Evolutionary conservation across 208 protist species (phyloP).

Genomic region (Wallacemonas sp.): DNA sequence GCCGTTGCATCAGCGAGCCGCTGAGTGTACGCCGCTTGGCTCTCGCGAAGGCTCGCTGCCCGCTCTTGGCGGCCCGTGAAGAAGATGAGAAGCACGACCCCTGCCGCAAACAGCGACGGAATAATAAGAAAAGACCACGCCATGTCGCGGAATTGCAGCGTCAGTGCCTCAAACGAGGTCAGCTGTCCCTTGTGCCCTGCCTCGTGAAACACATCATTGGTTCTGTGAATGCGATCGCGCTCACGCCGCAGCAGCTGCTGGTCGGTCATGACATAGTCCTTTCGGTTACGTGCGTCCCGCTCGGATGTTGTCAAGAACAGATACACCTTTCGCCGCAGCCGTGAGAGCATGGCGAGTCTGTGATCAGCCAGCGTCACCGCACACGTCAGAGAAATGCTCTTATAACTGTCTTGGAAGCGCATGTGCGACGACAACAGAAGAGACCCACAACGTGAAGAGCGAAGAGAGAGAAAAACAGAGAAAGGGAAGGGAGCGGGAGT

Average conservation of each 20-base stretch:
- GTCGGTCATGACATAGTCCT: constrained; percentile 27
- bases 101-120: constrained; percentile 18
- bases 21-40: background rate
- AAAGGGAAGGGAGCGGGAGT: too few species aligned
- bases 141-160: constrained; percentile 26
- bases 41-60: background rate
- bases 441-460: too few species aligned
- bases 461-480: too few species aligned
- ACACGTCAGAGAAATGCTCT: background rate
- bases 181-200: constrained; percentile 21
- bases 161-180: constrained; percentile 23
- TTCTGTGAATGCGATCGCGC: constrained; percentile 22
- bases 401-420: background rate
- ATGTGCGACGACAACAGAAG: background rate
- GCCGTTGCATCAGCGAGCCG: constrained; percentile 3
- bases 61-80: constrained; percentile 10
- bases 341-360: constrained; percentile 2
- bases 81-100: constrained; percentile 15
- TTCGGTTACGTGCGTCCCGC: constrained; percentile 20
- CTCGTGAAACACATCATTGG: constrained; percentile 42
- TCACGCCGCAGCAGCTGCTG: constrained; percentile 19
- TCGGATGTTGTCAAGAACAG: constrained; percentile 36
- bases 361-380: background rate
- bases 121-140: constrained; percentile 50
- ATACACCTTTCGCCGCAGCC: constrained; percentile 21